Conservation (phyloP, 2,329 filamentous ascomycete genomes). For the Aureobasidium mangrovei region DNA sequence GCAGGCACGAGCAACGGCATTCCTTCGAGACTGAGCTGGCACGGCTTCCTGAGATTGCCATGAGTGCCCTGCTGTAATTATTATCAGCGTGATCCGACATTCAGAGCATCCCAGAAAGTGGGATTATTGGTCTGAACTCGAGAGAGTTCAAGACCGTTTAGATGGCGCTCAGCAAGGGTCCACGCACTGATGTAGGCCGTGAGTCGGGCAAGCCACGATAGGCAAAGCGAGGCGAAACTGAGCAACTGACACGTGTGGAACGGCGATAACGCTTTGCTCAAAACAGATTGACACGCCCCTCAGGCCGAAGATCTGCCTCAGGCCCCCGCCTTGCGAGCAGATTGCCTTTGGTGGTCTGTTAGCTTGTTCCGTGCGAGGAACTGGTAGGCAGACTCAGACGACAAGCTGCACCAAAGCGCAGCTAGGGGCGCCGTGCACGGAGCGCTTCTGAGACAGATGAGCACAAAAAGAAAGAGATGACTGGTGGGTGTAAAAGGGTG, state of each 20-base stretch:
- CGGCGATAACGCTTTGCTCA: neutral
- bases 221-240: slow-evolving; percentile 7
- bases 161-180: slow-evolving; percentile 10
- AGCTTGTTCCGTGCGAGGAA: neutral
- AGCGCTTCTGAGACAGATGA: slow-evolving; percentile 6
- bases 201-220: slow-evolving; percentile 5
- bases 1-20: neutral
- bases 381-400: slow-evolving; percentile 2
- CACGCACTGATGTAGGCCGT: slow-evolving; percentile 1
- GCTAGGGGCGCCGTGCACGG: neutral
- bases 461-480: neutral
- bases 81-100: neutral
- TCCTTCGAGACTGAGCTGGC: neutral
- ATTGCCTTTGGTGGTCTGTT: slow-evolving; percentile 7
- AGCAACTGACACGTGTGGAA: slow-evolving; percentile 9
- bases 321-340: slow-evolving; percentile 2
- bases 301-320: neutral
- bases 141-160: slow-evolving; percentile 1
- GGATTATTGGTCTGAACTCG: slow-evolving; percentile 1
- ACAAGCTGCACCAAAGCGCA: slow-evolving; percentile 5
- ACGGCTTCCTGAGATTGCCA: neutral
- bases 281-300: slow-evolving; percentile 7
- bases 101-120: neutral
- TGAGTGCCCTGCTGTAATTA: neutral
- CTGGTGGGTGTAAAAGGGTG: neutral